Evolutionary conservation across 2,329 filamentous ascomycete species (phyloP).

Genomic region (Hymenoscyphus repandus): DNA sequence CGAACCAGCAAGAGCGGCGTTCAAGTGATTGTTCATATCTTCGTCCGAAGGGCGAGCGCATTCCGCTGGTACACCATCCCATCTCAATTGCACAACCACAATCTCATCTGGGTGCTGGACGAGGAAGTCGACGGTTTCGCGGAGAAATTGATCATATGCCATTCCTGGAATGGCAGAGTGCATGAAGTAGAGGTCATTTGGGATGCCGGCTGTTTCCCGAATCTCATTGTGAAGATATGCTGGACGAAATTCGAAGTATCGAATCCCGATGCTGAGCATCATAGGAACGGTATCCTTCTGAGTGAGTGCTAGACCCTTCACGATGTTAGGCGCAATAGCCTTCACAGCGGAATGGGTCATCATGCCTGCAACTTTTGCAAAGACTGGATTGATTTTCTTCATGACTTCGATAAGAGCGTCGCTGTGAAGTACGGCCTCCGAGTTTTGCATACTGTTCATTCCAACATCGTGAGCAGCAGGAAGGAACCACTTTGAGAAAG

Average conservation of each 20-base stretch:
- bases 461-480: conserved; percentile 44
- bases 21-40: conserved; percentile 36
- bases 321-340: conserved; percentile 36
- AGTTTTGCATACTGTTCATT: conserved; percentile 46
- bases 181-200: conserved; percentile 45
- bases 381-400: conserved; percentile 17
- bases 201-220: conserved; percentile 32
- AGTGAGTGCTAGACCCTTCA: conserved; percentile 44
- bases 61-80: conserved; percentile 44
- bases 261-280: conserved; percentile 41
- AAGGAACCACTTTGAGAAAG: conserved; percentile 40
- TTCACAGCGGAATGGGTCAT: conserved; percentile 23
- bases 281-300: conserved; percentile 43
- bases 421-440: conserved; percentile 34
- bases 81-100: conserved; percentile 44
- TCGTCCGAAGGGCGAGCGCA: conserved; percentile 38
- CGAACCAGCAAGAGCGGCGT: conserved; percentile 30
- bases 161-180: conserved; percentile 47
- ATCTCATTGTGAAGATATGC: conserved; percentile 41
- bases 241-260: conserved; percentile 49
- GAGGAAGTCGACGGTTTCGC: conserved; percentile 38
- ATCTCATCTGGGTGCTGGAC: conserved; percentile 39
- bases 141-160: conserved; percentile 40
- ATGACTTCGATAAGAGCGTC: conserved; percentile 28
- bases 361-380: conserved; percentile 23